Percentiles rank a stretch among this genome's conserved stretches.
Conservation (phyloP, 192 early-diverging fungal species). For the Phycomyces blakesleeanus region DNA sequence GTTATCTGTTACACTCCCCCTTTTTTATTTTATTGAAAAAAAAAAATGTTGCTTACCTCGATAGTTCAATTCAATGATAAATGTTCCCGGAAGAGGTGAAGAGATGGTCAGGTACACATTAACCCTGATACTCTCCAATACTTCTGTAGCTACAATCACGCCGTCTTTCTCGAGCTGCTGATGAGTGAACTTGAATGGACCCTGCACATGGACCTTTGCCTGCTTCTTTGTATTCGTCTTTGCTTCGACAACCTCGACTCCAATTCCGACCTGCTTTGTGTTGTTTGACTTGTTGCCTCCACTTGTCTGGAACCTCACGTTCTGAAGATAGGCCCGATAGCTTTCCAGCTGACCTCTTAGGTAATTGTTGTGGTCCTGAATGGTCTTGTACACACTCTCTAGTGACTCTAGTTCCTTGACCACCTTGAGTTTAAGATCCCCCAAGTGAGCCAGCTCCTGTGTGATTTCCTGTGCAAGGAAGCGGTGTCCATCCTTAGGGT, state of each 20-base stretch:
- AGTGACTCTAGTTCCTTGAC: constrained; percentile 74
- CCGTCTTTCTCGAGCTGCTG: constrained; percentile 83
- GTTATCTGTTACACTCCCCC: neutral
- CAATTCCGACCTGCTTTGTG: constrained; percentile 47
- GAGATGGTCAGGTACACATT: constrained; percentile 88
- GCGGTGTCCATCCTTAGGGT: constrained; percentile 65
- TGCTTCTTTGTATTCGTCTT: constrained; percentile 43
- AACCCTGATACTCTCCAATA: constrained; percentile 79
- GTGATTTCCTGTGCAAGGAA: constrained; percentile 84
- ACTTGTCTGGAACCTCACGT: constrained; percentile 73
- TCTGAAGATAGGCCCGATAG: constrained; percentile 92
- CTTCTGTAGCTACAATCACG: constrained; percentile 84
- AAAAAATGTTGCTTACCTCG: constrained; percentile 57
- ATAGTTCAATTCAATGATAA: constrained; percentile 84
- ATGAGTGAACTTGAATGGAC: constrained; percentile 79
- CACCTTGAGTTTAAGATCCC: constrained; percentile 82
- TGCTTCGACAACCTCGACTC: constrained; percentile 52
- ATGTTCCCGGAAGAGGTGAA: constrained; percentile 83
- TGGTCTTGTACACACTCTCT: constrained; percentile 86
- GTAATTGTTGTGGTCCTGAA: constrained; percentile 93
- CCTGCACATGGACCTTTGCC: constrained; percentile 41
- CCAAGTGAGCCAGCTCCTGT: constrained; percentile 85
- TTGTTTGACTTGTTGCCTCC: constrained; percentile 3
- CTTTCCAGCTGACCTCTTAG: constrained; percentile 81
- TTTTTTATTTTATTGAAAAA: neutral